A percentile compares a stretch with the other conserved stretches of the same genome.
Conservation (phyloP, 2,329 filamentous ascomycete genomes). For the Neurospora sp. region DNA sequence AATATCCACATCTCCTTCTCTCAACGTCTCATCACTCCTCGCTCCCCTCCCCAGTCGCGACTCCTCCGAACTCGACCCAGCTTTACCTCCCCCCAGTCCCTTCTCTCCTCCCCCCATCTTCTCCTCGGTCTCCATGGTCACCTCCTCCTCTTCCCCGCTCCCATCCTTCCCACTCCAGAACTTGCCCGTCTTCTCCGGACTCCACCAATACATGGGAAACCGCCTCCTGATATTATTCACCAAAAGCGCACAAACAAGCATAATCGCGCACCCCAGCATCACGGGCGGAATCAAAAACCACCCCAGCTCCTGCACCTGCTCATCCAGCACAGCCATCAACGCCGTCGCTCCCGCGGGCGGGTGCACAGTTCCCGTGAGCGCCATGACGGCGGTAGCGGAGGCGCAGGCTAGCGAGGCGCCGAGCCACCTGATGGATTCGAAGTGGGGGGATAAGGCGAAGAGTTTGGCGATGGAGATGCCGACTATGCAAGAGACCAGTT, state of each 20-base stretch:
- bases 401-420: conserved; percentile 58
- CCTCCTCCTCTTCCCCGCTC: not conserved
- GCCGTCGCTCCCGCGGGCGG: conserved; percentile 69
- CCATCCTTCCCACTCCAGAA: conserved; percentile 11
- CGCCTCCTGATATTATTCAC: conserved; percentile 51
- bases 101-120: not conserved
- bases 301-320: conserved; percentile 44
- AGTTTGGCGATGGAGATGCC: conserved; percentile 57
- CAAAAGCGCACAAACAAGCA: conserved; percentile 52
- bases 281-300: conserved; percentile 61
- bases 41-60: not conserved
- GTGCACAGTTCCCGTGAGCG: conserved; percentile 60
- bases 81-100: not conserved
- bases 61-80: not conserved
- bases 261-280: conserved; percentile 48
- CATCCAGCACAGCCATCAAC: conserved; percentile 54
- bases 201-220: conserved; percentile 66
- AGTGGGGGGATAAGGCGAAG: conserved; percentile 41
- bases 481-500: conserved; percentile 50
- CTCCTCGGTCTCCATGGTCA: not conserved
- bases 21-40: not conserved
- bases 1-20: not conserved
- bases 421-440: conserved; percentile 49
- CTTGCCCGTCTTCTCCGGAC: conserved; percentile 29
- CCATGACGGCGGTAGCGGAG: conserved; percentile 54